Conservation (phyloP, 1,139 yeast genomes). For the Geotrichum reessii region DNA sequence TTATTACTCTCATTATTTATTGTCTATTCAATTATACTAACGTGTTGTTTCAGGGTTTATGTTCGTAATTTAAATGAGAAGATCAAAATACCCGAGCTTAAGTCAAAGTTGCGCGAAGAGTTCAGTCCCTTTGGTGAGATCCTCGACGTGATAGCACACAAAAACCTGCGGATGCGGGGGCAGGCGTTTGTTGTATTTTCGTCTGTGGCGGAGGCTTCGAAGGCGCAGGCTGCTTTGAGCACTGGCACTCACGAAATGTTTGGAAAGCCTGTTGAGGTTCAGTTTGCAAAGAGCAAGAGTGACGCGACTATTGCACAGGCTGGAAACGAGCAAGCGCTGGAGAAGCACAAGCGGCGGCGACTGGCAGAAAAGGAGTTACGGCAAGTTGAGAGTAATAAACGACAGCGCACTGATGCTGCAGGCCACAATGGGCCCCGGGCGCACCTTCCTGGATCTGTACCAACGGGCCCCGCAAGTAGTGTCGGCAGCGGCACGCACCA, state of each 20-base stretch:
- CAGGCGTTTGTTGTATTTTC: slow-evolving; percentile 79
- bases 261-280: slow-evolving; percentile 48
- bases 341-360: slow-evolving; percentile 32
- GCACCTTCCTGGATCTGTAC: not conserved
- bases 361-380: slow-evolving; percentile 31
- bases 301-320: slow-evolving; percentile 40
- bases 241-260: slow-evolving; percentile 37
- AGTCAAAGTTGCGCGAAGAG: slow-evolving; percentile 39
- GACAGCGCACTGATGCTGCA: not conserved
- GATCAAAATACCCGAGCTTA: slow-evolving; percentile 50
- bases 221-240: slow-evolving; percentile 25
- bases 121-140: slow-evolving; percentile 50
- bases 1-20: no score
- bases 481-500: not conserved
- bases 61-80: slow-evolving; percentile 69
- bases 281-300: slow-evolving; percentile 44
- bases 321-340: slow-evolving; percentile 30
- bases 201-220: slow-evolving; percentile 43
- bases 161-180: slow-evolving; percentile 62
- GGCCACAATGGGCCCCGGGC: not conserved
- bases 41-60: slow-evolving; percentile 39
- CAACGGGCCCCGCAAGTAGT: not conserved
- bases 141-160: slow-evolving; percentile 53
- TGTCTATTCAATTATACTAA: not conserved
- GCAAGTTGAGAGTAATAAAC: slow-evolving; percentile 19